Conservation (phyloP, 129 eudicot species). For the Glebionis coronaria region DNA sequence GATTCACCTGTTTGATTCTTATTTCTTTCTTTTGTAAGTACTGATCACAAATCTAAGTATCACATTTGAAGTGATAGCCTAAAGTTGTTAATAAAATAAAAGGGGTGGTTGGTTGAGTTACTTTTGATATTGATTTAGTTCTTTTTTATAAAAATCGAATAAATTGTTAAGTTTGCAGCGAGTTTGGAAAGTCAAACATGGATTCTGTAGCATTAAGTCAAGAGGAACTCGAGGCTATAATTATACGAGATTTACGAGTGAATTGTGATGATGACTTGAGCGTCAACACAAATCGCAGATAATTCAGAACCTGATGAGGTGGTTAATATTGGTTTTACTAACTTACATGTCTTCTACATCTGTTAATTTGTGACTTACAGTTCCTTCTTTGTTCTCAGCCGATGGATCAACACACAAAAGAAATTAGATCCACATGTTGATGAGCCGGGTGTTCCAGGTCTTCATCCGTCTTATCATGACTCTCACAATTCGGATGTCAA, state of each 20-base stretch:
- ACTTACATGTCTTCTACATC: too few relatives aligned
- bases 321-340: too few relatives aligned
- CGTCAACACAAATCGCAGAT: constrained; percentile 52
- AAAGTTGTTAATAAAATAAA: too few relatives aligned
- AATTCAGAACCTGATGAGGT: constrained; percentile 71
- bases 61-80: too few relatives aligned
- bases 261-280: constrained; percentile 66
- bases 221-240: constrained; percentile 70
- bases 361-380: too few relatives aligned
- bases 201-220: constrained; percentile 41
- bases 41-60: too few relatives aligned
- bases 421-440: constrained; percentile 35
- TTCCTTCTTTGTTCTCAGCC: constrained; percentile 42
- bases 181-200: constrained; percentile 33
- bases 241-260: constrained; percentile 72
- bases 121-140: too few relatives aligned
- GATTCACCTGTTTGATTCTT: too few relatives aligned
- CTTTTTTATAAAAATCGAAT: too few relatives aligned
- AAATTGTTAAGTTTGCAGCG: constrained; percentile 31
- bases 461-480: constrained; percentile 68
- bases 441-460: constrained; percentile 53
- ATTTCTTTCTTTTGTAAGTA: too few relatives aligned
- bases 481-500: constrained; percentile 62
- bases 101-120: too few relatives aligned
- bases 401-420: constrained; percentile 59